phyloP scores from a whole-genome alignment of 2,329 filamentous ascomycete species.

The Monosporascus sp. region DNA sequence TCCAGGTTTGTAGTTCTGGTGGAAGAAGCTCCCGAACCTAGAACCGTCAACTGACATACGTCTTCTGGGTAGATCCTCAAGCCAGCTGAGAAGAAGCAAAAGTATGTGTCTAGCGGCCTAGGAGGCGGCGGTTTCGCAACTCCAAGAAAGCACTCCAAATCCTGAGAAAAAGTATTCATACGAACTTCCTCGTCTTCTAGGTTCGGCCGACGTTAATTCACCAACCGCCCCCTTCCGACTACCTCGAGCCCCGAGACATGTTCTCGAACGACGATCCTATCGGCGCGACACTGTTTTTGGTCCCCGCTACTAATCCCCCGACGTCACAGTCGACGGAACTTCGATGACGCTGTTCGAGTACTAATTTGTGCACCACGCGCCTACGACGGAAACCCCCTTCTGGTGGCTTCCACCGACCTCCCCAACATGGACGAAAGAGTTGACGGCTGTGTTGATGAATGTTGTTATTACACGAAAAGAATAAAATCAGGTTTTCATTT shows the following conservation, averaged over 20 bases:
- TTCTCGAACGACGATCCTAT: slow-evolving; percentile 15
- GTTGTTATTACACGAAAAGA: slow-evolving; percentile 31
- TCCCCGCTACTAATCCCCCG: background rate
- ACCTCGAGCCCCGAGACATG: slow-evolving; percentile 16
- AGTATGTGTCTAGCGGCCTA: slow-evolving; percentile 83
- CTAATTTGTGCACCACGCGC: slow-evolving; percentile 17
- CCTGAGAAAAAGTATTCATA: slow-evolving; percentile 65
- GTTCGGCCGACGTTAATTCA: slow-evolving; percentile 87
- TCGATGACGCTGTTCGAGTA: slow-evolving; percentile 20
- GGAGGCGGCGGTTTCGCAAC: slow-evolving; percentile 66
- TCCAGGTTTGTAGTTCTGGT: slow-evolving; percentile 65
- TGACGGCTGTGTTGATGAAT: slow-evolving; percentile 22
- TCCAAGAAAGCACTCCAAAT: slow-evolving; percentile 63
- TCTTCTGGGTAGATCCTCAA: slow-evolving; percentile 73
- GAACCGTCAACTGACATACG: background rate
- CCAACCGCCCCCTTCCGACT: slow-evolving; percentile 17
- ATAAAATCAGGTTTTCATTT: slow-evolving; percentile 33
- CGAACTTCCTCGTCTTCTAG: slow-evolving; percentile 75
- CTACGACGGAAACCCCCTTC: slow-evolving; percentile 12
- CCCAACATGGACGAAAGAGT: slow-evolving; percentile 18
- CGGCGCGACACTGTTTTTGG: slow-evolving; percentile 9
- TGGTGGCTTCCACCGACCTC: slow-evolving; percentile 12
- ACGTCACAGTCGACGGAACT: slow-evolving; percentile 4
- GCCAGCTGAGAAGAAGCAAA: slow-evolving; percentile 99
- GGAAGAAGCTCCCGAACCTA: background rate